Evolutionary conservation across 2,329 filamentous ascomycete genomes (phyloP), one percentile per base, ranked within the genome.

Genomic region (Hansfordia pulvinata): DNA sequence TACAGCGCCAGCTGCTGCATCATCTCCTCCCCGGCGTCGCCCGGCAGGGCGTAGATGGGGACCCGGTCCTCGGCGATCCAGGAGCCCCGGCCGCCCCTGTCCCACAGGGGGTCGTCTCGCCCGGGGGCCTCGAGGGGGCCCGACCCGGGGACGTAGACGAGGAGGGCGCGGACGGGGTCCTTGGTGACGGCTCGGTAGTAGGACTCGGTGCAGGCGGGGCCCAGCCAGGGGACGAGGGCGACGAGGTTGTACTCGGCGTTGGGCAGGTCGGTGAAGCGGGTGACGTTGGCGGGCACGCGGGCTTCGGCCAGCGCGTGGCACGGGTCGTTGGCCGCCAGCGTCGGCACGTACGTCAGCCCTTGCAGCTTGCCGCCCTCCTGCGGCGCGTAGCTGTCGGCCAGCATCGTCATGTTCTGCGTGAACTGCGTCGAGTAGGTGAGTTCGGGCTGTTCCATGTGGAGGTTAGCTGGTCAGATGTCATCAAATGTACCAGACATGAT

Each of bases 141-240:
- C 36, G 65, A 64, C 32, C 64, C 58, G 4, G 71, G 67, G 17
- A 57, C 58, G 46, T 76, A 79, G 38, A 78, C 76, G 20, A 79
- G 55, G 43, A 79, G 68, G 13, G 58, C 73, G 21, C 71, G 64
- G 8, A 77, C 60, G 14, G 69, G 64, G 37, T 76, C 69, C 29
- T 52, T 41, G 17, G 60, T 56, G n/a, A 69, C 65, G 12, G 69
- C 62, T 11, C 62, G 53, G 24, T 96, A 63, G 46, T 84, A 93
- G 23, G 76, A 67, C 30, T 64, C 53, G 9, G 82, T 79, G 46
- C 88, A 98, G 15, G 70, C 57, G 6, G 65, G 56, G 34, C 66
- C 79, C 40, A 84, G 72, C 86, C 88, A 96, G 16, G 88, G 88
- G 14, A 83, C 86, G 28, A 94, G 56, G 16, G 80, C 86, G 39